Evolutionary conservation across 306 rosid genomes (phyloP).

Genomic region (Quercus cerris): DNA sequence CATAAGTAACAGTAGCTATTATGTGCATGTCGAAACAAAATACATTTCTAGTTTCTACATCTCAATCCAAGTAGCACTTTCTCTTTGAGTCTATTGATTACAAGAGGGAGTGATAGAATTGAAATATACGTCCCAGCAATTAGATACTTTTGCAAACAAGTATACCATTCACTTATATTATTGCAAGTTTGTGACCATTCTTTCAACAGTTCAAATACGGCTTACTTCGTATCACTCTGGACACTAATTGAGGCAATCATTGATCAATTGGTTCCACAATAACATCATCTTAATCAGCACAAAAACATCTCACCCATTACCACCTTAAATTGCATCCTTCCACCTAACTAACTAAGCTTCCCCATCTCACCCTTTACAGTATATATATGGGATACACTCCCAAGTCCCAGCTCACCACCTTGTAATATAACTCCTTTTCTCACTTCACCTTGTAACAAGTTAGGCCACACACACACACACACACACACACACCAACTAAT

Average conservation of each 20-base stretch:
- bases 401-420: background rate
- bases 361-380: slow-evolving; percentile 19
- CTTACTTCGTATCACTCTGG: no score
- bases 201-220: no score
- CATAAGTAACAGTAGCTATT: no score
- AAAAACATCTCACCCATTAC: slow-evolving; percentile 6
- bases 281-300: background rate
- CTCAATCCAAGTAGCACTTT: no score
- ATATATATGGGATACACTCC: background rate
- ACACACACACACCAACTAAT: background rate
- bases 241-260: background rate
- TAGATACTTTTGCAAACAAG: no score
- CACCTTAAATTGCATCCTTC: slow-evolving; percentile 30
- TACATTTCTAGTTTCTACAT: no score
- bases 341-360: slow-evolving; percentile 43
- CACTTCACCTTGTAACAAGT: background rate
- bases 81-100: no score
- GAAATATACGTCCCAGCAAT: no score
- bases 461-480: background rate
- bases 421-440: background rate
- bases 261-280: background rate
- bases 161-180: no score
- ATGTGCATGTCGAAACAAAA: no score
- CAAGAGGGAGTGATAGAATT: no score
- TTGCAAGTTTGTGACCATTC: no score